Evolutionary conservation across 345 rosid species (phyloP), one percentile per base, ranked within the genome.

Genomic region (Mangifera indica): DNA sequence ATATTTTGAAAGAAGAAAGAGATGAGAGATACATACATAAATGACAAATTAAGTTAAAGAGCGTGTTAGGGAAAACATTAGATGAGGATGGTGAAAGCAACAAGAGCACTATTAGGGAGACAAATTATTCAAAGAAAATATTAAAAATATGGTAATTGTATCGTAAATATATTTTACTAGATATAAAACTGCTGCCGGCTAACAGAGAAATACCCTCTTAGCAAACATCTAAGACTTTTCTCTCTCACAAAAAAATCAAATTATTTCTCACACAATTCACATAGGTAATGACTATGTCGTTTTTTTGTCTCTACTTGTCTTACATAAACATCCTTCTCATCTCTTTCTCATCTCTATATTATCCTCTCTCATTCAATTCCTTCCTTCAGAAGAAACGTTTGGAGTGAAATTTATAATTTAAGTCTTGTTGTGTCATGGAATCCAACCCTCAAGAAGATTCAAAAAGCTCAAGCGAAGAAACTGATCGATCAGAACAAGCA

Each of bases 401-500:
- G 10, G 26, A 26, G 15, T 12, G 9, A n/a, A 12, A 22, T 3
- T 13, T 49, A 14, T 56, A 22, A 45, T 59, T 64, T 25, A 10
- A 11, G 26, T 52, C 37, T 72, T 17, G 65, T 72, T 17, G 65
- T 67, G 42, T 51, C 40, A 83, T 83, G 86, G 83, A 80, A 72
- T 52, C 80, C 72, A 75, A 77, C 76, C 70, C 60, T 24, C 64
- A 60, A 2, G 78, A 80, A 0, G 80, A 72, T 55, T 75, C 80
- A 15, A 83, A 83, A 66, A 72, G 78, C 70, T 77, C 83, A n/a
- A 79, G 82, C 60, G 81, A 79, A 9, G 85, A 79, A 29, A 65
- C 72, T 6, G 83, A 79, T 60, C 74, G 69, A 72, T 74, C 77
- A 6, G 76, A 72, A 63, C 78, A 70, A 37, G 57, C 60, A 13